These are phyloP conservation scores for Metschnikowia gruessii DNA, from an alignment of 805 yeast species.

Conservation along the genomic window DNA sequence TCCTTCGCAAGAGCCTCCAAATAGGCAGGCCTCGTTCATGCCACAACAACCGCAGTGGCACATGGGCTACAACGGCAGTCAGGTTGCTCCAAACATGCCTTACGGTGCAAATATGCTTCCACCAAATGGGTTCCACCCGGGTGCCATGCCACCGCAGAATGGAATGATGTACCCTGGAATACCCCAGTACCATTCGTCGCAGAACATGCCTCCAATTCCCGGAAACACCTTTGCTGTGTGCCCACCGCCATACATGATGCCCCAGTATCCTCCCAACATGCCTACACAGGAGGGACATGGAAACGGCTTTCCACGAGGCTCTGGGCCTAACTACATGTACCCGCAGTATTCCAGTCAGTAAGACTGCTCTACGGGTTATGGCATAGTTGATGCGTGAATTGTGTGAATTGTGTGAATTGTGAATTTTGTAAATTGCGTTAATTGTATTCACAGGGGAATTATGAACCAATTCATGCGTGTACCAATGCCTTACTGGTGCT, in stretches of 20 bases:
- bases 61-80: slow-evolving; percentile 3
- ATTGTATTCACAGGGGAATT: no score
- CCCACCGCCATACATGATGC: slow-evolving; percentile 9
- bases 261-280: slow-evolving; percentile 5
- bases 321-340: slow-evolving; percentile 1
- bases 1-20: background rate
- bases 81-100: background rate
- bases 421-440: no score
- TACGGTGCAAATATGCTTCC: slow-evolving; percentile 1
- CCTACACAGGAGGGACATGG: background rate
- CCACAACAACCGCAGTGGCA: slow-evolving; percentile 7
- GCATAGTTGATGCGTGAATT: no score
- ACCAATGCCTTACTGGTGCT: no score
- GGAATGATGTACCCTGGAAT: slow-evolving; percentile 3
- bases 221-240: background rate
- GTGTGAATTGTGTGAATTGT: no score
- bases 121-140: background rate
- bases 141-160: slow-evolving; percentile 4
- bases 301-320: background rate
- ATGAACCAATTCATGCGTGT: no score
- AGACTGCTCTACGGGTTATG: background rate
- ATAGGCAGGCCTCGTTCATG: background rate
- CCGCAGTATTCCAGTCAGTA: slow-evolving; percentile 9
- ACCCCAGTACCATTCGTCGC: slow-evolving; percentile 5
- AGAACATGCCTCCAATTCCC: background rate